A percentile compares a stretch with the other conserved stretches of the same genome.
Evolutionary conservation across 805 yeast species (phyloP).

Genomic region (Blastobotrys mokoenaii): DNA sequence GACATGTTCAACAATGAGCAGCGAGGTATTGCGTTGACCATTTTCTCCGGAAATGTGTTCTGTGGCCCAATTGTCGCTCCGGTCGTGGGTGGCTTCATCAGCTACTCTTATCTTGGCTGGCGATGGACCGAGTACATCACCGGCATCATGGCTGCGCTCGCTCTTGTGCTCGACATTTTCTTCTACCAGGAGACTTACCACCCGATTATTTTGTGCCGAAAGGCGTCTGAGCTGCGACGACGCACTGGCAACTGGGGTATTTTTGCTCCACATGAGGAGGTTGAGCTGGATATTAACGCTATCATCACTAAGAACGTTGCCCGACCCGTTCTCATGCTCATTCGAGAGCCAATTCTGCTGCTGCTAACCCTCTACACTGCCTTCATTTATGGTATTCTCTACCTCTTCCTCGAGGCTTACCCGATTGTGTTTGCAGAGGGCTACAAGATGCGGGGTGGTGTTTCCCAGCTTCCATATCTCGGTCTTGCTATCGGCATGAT

Average conservation of each 20-base stretch:
- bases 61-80: slow-evolving; percentile 81
- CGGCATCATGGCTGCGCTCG: slow-evolving; percentile 49
- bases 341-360: slow-evolving; percentile 65
- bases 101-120: slow-evolving; percentile 62
- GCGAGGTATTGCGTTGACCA: slow-evolving; percentile 69
- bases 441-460: slow-evolving; percentile 52
- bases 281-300: slow-evolving; percentile 46
- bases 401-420: slow-evolving; percentile 64
- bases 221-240: slow-evolving; percentile 55
- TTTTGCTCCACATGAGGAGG: slow-evolving; percentile 67
- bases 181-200: slow-evolving; percentile 63
- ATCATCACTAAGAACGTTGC: slow-evolving; percentile 54
- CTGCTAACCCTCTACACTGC: slow-evolving; percentile 63
- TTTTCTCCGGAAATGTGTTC: slow-evolving; percentile 67
- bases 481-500: slow-evolving; percentile 64
- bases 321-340: slow-evolving; percentile 61
- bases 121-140: slow-evolving; percentile 72
- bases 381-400: slow-evolving; percentile 72
- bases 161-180: slow-evolving; percentile 34
- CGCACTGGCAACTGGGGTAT: slow-evolving; percentile 78
- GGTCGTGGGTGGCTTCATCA: slow-evolving; percentile 62
- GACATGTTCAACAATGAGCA: slow-evolving; percentile 60
- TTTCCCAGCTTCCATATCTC: slow-evolving; percentile 70
- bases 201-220: slow-evolving; percentile 52
- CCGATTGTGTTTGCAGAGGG: slow-evolving; percentile 61